phyloP scores from a whole-genome alignment of 495 filamentous ascomycete species.

The Monascus purpureus region DNA sequence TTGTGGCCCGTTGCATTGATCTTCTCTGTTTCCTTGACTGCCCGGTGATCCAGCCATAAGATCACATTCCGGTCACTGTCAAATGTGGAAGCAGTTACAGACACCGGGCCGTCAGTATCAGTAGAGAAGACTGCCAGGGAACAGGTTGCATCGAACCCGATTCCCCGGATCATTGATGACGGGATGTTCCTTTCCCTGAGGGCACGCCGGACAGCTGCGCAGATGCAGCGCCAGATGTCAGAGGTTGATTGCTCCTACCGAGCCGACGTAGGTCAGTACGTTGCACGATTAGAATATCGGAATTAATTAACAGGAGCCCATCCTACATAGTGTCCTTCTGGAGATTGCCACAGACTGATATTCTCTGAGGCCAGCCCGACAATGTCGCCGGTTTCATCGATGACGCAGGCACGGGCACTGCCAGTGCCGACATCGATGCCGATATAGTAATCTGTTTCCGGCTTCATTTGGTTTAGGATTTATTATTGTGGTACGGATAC shows the following conservation, averaged over 20 bases:
- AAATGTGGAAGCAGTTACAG: constrained; percentile 79
- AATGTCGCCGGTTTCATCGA: constrained; percentile 81
- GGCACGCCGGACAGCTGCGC: constrained; percentile 61
- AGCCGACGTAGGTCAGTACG: constrained; percentile 8
- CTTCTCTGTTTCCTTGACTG: constrained; percentile 71
- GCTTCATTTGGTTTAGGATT: no score
- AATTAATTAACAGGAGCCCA: no score
- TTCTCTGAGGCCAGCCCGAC: constrained; percentile 80
- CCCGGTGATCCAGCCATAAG: constrained; percentile 86
- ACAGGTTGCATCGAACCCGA: constrained; percentile 96
- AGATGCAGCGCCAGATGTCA: constrained; percentile 91
- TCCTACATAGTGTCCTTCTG: constrained; percentile 72
- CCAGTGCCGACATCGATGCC: constrained; percentile 95
- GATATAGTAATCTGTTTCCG: constrained; percentile 72
- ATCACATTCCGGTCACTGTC: constrained; percentile 78
- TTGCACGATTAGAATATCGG: no score
- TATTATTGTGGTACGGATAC: no score
- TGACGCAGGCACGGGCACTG: constrained; percentile 87
- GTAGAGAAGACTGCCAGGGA: constrained; percentile 80
- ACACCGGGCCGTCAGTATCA: constrained; percentile 79
- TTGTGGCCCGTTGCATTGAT: constrained; percentile 90
- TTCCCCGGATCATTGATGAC: constrained; percentile 57
- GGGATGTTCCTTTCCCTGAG: constrained; percentile 67
- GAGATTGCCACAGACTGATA: constrained; percentile 86
- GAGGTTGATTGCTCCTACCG: constrained; percentile 95